Evolutionary conservation across 257 asterid genomes (phyloP).

Genomic region (Plantago elongata): DNA sequence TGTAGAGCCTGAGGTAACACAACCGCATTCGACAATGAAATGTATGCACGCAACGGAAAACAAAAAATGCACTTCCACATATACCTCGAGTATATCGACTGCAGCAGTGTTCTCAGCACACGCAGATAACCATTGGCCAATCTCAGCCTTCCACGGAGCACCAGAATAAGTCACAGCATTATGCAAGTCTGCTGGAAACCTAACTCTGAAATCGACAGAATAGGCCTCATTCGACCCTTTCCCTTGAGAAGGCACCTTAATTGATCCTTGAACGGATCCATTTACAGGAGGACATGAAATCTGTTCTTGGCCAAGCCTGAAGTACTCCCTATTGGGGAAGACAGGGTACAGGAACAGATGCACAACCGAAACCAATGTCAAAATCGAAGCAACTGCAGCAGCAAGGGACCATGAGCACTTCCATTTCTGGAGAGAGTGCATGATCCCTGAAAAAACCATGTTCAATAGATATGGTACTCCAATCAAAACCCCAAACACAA

Average conservation of each 20-base stretch:
- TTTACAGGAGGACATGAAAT: constrained; percentile 40
- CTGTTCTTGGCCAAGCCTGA: constrained; percentile 40
- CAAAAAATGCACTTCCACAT: neutral
- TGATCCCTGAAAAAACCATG: constrained; percentile 40
- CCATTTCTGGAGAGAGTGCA: constrained; percentile 77
- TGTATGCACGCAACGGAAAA: neutral
- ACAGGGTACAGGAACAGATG: constrained; percentile 66
- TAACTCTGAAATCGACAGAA: constrained; percentile 42
- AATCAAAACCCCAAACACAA: constrained; percentile 8
- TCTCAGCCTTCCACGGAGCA: constrained; percentile 90
- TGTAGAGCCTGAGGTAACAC: neutral
- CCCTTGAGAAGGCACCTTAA: constrained; percentile 15
- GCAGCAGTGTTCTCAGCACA: constrained; percentile 45
- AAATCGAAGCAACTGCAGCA: constrained; percentile 51
- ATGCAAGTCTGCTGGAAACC: constrained; percentile 57
- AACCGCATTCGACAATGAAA: neutral
- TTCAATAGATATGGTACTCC: constrained; percentile 12
- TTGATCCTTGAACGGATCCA: constrained; percentile 29
- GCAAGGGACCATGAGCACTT: constrained; percentile 78
- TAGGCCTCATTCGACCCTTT: constrained; percentile 23
- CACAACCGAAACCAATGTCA: constrained; percentile 62
- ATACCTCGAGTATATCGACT: constrained; percentile 69
- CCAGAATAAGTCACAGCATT: constrained; percentile 66
- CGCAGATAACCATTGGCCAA: constrained; percentile 88
- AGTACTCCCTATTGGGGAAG: constrained; percentile 53